Conservation (phyloP, 495 filamentous ascomycete genomes). For the Aspergillus leporis region DNA sequence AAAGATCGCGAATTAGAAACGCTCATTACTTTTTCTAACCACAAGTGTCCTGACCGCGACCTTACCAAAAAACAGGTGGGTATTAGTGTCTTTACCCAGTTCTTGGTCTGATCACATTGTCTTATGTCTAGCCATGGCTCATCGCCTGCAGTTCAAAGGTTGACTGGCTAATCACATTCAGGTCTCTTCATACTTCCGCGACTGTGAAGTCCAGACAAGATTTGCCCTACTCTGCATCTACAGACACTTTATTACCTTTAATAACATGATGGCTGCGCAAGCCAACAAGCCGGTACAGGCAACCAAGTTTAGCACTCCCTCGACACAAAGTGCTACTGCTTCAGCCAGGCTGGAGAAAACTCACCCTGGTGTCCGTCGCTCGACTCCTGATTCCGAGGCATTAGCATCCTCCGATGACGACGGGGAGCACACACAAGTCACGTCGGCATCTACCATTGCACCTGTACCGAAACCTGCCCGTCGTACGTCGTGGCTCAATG, state of each 20-base stretch:
- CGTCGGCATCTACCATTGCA: slow-evolving; percentile 35
- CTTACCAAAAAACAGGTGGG: background rate
- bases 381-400: slow-evolving; percentile 91
- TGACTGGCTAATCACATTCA: background rate
- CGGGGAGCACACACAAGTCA: slow-evolving; percentile 49
- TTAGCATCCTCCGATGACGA: slow-evolving; percentile 93
- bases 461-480: slow-evolving; percentile 44
- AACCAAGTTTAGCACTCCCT: slow-evolving; percentile 28
- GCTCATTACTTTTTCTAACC: background rate
- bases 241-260: slow-evolving; percentile 1
- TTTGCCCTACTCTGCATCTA: background rate
- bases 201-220: background rate
- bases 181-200: background rate
- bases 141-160: background rate
- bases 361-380: slow-evolving; percentile 64
- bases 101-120: background rate
- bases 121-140: background rate
- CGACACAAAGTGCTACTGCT: slow-evolving; percentile 46
- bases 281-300: slow-evolving; percentile 25
- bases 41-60: background rate
- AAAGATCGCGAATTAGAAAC: background rate
- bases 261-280: slow-evolving; percentile 37
- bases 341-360: slow-evolving; percentile 71
- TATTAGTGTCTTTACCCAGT: background rate
- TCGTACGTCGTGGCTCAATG: slow-evolving; percentile 57